Conservation (phyloP, 768 basidiomycete genomes). For the Leccinum disarticulatum region DNA sequence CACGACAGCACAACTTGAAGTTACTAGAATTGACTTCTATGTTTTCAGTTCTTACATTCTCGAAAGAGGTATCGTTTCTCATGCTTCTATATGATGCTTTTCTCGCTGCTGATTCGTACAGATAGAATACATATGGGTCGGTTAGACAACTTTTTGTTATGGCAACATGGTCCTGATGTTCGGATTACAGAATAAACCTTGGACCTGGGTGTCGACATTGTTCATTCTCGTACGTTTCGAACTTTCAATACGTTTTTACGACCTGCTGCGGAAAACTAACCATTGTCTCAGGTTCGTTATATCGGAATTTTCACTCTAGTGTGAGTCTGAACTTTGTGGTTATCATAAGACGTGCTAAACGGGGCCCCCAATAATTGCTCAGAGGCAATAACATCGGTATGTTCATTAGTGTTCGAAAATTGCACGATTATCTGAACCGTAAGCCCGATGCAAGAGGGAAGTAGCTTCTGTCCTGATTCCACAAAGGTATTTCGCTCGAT, state of each 20-base stretch:
- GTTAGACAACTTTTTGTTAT: not conserved
- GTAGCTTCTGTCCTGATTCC: not conserved
- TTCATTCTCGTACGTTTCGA: slow-evolving; percentile 8
- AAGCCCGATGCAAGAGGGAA: not conserved
- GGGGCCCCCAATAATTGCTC: not conserved
- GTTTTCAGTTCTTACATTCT: slow-evolving; percentile 9
- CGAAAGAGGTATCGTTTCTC: slow-evolving; percentile 2
- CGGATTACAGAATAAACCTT: slow-evolving; percentile 2
- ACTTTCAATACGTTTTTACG: not conserved
- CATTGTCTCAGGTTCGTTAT: slow-evolving; percentile 11
- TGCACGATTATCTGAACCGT: not conserved
- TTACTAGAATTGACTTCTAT: not conserved
- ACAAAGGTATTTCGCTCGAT: not conserved
- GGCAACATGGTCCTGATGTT: not conserved
- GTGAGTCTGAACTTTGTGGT: not conserved
- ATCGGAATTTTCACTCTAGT: not conserved
- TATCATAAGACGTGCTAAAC: not conserved
- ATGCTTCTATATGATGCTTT: not conserved
- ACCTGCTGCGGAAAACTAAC: not conserved
- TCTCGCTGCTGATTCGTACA: not conserved
- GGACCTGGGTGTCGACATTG: slow-evolving; percentile 10
- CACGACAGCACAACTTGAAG: not conserved
- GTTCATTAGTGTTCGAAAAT: not conserved
- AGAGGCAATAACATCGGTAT: not conserved
- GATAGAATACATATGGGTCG: slow-evolving; percentile 17